Evolutionary conservation across 176 grass and related monocot species (phyloP).

Genomic region (Oryza coarctata): DNA sequence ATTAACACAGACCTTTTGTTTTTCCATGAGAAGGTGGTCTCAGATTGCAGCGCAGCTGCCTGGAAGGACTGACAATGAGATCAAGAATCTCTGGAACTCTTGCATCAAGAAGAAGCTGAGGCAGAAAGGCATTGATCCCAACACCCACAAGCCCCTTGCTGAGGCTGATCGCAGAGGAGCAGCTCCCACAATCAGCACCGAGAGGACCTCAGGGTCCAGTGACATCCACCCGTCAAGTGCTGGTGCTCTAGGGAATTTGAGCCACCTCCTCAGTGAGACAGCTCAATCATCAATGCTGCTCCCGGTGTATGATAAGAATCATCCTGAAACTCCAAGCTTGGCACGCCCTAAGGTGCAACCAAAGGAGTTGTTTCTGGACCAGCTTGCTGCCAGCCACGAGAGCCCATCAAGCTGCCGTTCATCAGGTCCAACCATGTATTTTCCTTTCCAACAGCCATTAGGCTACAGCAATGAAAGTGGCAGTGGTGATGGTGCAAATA

Average conservation of each 20-base stretch:
- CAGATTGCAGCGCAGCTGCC: constrained; percentile 76
- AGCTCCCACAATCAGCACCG: constrained; percentile 43
- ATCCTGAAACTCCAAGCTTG: constrained; percentile 40
- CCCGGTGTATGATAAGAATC: constrained; percentile 40
- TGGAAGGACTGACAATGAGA: constrained; percentile 77
- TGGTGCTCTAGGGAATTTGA: constrained; percentile 45
- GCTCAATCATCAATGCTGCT: constrained; percentile 57
- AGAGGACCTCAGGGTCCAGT: constrained; percentile 61
- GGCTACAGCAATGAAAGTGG: constrained; percentile 47
- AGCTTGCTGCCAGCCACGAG: constrained; percentile 44
- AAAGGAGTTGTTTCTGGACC: constrained; percentile 54
- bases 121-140: constrained; percentile 73
- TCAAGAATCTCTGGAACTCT: constrained; percentile 81
- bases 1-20: constrained; percentile 23
- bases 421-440: constrained; percentile 39
- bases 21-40: constrained; percentile 57
- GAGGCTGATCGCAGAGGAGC: constrained; percentile 41
- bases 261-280: constrained; percentile 54
- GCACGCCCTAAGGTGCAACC: constrained; percentile 46
- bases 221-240: constrained; percentile 46
- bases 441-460: constrained; percentile 56
- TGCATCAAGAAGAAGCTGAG: constrained; percentile 76
- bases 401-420: constrained; percentile 51
- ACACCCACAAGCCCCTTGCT: constrained; percentile 67
- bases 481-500: constrained; percentile 27